Conservation (phyloP, 192 early-diverging fungal species). For the Oehlia diaphana region DNA sequence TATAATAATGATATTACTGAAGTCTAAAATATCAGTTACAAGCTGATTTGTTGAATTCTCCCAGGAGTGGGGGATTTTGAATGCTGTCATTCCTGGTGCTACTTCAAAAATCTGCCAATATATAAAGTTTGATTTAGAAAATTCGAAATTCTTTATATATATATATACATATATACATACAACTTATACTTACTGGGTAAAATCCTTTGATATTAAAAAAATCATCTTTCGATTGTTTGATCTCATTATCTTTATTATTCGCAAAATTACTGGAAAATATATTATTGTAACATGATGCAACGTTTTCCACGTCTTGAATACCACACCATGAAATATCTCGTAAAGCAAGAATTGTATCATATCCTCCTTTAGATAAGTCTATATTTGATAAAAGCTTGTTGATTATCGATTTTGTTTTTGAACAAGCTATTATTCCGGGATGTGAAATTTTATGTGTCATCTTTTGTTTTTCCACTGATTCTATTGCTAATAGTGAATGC, state of each 20-base stretch:
- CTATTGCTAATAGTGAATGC: conserved; percentile 44
- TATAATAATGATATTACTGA: neutral
- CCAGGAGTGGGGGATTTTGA: conserved; percentile 49
- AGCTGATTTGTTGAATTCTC: conserved; percentile 20
- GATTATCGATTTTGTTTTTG: neutral
- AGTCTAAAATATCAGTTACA: neutral
- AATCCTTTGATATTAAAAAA: conserved; percentile 45
- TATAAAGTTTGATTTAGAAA: neutral
- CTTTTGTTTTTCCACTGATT: conserved; percentile 32
- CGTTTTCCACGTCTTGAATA: conserved; percentile 46
- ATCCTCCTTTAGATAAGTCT: conserved; percentile 15
- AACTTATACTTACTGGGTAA: conserved; percentile 39
- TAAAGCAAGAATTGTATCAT: conserved; percentile 44
- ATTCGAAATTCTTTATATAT: neutral
- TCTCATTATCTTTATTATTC: conserved; percentile 1
- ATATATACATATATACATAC: too few relatives aligned
- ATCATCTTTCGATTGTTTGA: neutral
- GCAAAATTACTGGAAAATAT: conserved; percentile 44
- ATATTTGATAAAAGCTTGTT: conserved; percentile 27
- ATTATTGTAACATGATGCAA: conserved; percentile 44
- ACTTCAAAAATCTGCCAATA: conserved; percentile 29
- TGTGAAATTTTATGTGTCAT: conserved; percentile 5
- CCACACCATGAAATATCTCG: conserved; percentile 42
- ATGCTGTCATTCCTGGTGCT: conserved; percentile 14
- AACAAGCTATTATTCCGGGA: conserved; percentile 27